Conservation (phyloP, 768 basidiomycete species). For the Calocera viscosa region DNA sequence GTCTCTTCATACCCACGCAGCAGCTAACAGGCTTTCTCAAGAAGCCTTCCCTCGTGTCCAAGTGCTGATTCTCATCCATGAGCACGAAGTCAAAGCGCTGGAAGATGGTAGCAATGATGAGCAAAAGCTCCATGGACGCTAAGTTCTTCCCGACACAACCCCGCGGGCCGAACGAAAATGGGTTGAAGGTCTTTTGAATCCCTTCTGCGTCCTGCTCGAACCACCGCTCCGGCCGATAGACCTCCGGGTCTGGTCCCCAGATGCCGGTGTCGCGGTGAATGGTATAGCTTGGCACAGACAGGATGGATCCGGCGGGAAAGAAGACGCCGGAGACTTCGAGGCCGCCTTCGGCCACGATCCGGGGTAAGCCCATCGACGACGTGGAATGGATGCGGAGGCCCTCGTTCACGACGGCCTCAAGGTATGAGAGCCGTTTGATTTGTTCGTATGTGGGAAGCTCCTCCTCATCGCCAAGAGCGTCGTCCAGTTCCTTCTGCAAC, state of each 20-base stretch:
- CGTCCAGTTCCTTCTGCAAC: conserved; percentile 63
- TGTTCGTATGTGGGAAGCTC: conserved; percentile 47
- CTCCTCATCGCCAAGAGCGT: conserved; percentile 46
- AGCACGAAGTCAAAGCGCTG: conserved; percentile 64
- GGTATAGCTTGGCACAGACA: conserved; percentile 71
- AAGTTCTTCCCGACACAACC: conserved; percentile 78
- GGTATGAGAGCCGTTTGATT: conserved; percentile 62
- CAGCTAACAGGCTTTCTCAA: conserved; percentile 70
- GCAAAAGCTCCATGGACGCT: conserved; percentile 62
- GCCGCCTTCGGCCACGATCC: conserved; percentile 63
- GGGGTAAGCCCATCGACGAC: conserved; percentile 57
- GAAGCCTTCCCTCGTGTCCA: conserved; percentile 74
- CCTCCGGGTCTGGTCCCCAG: conserved; percentile 71
- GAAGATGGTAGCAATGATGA: conserved; percentile 71
- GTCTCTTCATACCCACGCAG: conserved; percentile 48
- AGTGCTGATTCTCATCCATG: conserved; percentile 46
- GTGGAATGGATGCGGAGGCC: conserved; percentile 66
- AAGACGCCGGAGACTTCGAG: conserved; percentile 40
- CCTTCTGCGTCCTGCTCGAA: conserved; percentile 51
- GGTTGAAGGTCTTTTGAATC: conserved; percentile 67
- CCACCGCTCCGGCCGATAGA: conserved; percentile 56
- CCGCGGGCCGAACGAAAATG: conserved; percentile 72
- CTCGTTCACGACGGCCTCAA: conserved; percentile 82
- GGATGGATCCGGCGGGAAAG: conserved; percentile 63
- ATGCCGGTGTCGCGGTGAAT: conserved; percentile 58